Evolutionary conservation across 345 rosid genomes (phyloP).

Genomic region (Passiflora organensis): DNA sequence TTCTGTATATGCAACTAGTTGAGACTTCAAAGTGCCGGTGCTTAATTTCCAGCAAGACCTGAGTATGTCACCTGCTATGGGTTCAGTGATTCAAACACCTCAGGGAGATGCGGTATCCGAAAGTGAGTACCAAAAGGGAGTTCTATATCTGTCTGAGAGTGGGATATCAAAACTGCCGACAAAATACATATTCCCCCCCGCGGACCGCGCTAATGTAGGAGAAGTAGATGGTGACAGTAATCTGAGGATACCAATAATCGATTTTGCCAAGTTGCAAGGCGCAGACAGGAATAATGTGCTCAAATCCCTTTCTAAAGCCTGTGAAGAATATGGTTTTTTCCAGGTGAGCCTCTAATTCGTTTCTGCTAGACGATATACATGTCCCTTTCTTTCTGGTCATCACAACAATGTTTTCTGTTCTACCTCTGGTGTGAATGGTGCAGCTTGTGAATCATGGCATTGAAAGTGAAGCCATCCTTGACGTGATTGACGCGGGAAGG

Average conservation of each 20-base stretch:
- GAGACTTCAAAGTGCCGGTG: not conserved
- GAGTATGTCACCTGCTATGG: slow-evolving; percentile 20
- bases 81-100: not conserved
- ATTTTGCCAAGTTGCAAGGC: slow-evolving; percentile 27
- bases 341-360: slow-evolving; percentile 15
- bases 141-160: slow-evolving; percentile 21
- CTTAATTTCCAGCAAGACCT: too few relatives aligned
- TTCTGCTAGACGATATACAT: too few relatives aligned
- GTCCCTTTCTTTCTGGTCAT: too few relatives aligned
- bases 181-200: slow-evolving; percentile 27
- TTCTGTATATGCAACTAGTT: too few relatives aligned
- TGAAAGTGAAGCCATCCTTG: slow-evolving; percentile 5
- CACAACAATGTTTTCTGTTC: too few relatives aligned
- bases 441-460: slow-evolving; percentile 37
- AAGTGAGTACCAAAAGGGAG: slow-evolving; percentile 31
- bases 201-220: slow-evolving; percentile 20
- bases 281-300: slow-evolving; percentile 20
- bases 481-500: slow-evolving; percentile 17
- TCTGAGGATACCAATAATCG: slow-evolving; percentile 28
- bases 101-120: slow-evolving; percentile 2
- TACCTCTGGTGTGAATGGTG: slow-evolving; percentile 5
- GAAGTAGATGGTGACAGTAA: not conserved
- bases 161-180: slow-evolving; percentile 28
- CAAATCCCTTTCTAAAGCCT: slow-evolving; percentile 28
- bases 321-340: slow-evolving; percentile 35